phyloP scores from a whole-genome alignment of 768 basidiomycete genomes.

The Kwoniella botswanensis region DNA sequence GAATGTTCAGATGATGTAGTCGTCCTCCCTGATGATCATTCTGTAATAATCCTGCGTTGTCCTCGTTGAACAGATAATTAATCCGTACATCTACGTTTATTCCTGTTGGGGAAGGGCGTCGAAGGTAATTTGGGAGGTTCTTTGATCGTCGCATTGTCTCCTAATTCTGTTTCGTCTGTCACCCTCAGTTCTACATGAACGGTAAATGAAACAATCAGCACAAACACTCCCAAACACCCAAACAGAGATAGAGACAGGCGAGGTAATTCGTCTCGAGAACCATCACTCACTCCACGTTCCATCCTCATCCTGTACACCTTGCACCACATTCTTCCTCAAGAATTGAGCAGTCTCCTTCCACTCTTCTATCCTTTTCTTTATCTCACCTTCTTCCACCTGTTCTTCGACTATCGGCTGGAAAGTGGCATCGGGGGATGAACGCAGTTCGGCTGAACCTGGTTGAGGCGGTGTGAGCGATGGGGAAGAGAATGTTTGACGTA shows the following conservation, averaged over 20 bases:
- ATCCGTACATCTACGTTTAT: slow-evolving; percentile 33
- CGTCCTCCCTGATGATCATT: background rate
- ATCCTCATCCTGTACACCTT: slow-evolving; percentile 66
- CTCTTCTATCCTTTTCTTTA: slow-evolving; percentile 58
- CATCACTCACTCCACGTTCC: slow-evolving; percentile 66
- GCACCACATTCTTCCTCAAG: slow-evolving; percentile 81
- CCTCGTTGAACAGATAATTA: background rate
- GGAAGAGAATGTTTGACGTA: slow-evolving; percentile 50
- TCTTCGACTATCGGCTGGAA: slow-evolving; percentile 5
- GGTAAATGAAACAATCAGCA: background rate
- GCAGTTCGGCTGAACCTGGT: slow-evolving; percentile 17
- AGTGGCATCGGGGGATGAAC: background rate
- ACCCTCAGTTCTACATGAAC: slow-evolving; percentile 67
- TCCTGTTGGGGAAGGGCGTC: slow-evolving; percentile 56
- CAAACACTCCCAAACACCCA: too few relatives aligned
- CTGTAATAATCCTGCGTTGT: background rate
- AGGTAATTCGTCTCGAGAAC: too few relatives aligned
- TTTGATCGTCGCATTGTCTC: slow-evolving; percentile 80
- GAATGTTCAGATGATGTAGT: background rate
- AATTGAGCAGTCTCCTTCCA: slow-evolving; percentile 75
- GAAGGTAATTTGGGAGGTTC: slow-evolving; percentile 59
- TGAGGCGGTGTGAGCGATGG: slow-evolving; percentile 46
- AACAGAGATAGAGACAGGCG: too few relatives aligned
- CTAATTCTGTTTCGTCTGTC: slow-evolving; percentile 81
- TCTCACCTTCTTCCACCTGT: slow-evolving; percentile 8